Conservation (phyloP, 1,284 basidiomycete species). For the Coriolopsis trogii region DNA sequence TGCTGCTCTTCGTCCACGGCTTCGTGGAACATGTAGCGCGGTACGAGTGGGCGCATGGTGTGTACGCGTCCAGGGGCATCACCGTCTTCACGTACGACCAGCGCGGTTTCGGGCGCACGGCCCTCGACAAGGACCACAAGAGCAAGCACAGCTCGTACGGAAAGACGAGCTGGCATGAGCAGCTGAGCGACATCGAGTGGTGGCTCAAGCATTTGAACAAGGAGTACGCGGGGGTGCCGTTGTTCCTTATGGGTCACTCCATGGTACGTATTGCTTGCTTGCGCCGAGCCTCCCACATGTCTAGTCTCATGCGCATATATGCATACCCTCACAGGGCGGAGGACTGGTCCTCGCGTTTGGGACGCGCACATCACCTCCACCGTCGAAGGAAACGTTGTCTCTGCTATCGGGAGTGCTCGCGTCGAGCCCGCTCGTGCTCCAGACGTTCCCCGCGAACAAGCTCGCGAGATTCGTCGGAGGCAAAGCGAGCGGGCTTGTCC, state of each 20-base stretch:
- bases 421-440: conserved; percentile 68
- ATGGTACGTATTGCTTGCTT: conserved; percentile 57
- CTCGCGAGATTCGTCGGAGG: conserved; percentile 55
- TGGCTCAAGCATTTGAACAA: conserved; percentile 58
- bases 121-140: conserved; percentile 52
- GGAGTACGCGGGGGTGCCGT: conserved; percentile 49
- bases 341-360: conserved; percentile 64
- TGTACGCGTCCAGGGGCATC: conserved; percentile 59
- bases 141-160: conserved; percentile 59
- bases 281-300: neutral
- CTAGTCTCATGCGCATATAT: neutral
- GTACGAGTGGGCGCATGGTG: conserved; percentile 70
- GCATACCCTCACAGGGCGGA: conserved; percentile 56
- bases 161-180: conserved; percentile 70
- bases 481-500: conserved; percentile 49
- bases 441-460: conserved; percentile 60
- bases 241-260: conserved; percentile 83
- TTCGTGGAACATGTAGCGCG: conserved; percentile 82
- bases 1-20: conserved; percentile 83
- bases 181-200: conserved; percentile 73
- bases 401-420: conserved; percentile 68
- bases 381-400: conserved; percentile 42
- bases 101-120: conserved; percentile 85
- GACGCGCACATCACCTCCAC: conserved; percentile 45
- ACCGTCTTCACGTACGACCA: conserved; percentile 82